Base-by-base conservation (phyloP, 768 basidiomycete genomes). In the Phaeotremella skinneri region DNA sequence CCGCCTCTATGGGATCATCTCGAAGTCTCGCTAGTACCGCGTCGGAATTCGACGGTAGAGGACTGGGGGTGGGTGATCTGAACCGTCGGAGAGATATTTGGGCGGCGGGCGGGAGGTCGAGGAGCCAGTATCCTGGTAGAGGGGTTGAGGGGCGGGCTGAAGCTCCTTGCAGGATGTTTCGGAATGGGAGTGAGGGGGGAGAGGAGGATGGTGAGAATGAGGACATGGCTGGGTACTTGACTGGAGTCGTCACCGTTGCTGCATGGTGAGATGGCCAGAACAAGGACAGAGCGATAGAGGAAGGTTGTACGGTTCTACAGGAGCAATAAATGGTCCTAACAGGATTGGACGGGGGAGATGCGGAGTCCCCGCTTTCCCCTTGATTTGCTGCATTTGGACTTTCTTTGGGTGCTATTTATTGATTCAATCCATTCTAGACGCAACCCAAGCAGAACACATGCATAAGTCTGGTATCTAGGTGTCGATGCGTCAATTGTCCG, bases 101-200 rank as follows among this genome's bases (percentile, higher is more conserved):
- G 1, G 49, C 30, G 1, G 58, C 47, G 20, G 47, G 21, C 25
- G 66, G 66, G 11, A 68, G 57, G 16, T 64, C 55, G 47, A 68
- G 47, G n/a, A 68, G 43, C 66, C 66, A 64, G 39, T 53, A 51
- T 4, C 56, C 60, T 20, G 63, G 63, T 21, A 61, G 37, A 4
- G 26, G 21, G 2, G 58, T 52, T 20, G 9, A 42, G 17, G 51
- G 21, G 25, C 21, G 26, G 30, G 39, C 50, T 21, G 48, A 6
- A 45, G 17, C 34, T 7, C 34, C 34, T 17, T 17, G 34, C 7
- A 37, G 34, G 34, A 37, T 7, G 34, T 37, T n/a, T n/a, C n/a
- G n/a, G 37, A 39, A 39, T 39, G n/a, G 37, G n/a, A 39, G 37
- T 39, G 37, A 39, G 37, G n/a, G 37, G 37, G n/a, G n/a, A n/a